phyloP scores from a whole-genome alignment of 257 asterid genomes.

The Solanum paucissectum region DNA sequence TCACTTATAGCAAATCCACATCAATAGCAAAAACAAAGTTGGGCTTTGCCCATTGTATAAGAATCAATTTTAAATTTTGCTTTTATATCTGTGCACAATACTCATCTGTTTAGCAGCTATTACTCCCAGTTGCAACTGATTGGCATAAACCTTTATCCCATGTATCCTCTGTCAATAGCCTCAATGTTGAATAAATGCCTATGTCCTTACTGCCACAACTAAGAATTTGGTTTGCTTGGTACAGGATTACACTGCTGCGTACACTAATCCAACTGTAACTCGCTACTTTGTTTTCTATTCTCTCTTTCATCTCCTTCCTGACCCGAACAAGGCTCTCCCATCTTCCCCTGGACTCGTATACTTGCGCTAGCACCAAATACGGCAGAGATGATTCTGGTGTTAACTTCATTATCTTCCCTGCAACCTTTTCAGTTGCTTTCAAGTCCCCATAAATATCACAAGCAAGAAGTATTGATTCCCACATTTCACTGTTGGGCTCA shows the following conservation, averaged over 20 bases:
- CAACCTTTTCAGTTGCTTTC: conserved; percentile 30
- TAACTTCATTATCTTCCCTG: conserved; percentile 44
- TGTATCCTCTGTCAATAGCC: conserved; percentile 23
- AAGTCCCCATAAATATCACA: conserved; percentile 33
- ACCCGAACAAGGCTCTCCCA: conserved; percentile 75
- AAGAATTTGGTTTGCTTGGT: conserved; percentile 26
- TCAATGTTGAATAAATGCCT: conserved; percentile 19
- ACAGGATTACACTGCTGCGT: conserved; percentile 13
- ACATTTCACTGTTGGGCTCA: conserved; percentile 25
- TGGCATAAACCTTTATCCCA: conserved; percentile 9
- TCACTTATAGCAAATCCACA: neutral
- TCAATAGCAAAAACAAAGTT: neutral
- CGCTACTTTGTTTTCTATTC: conserved; percentile 5
- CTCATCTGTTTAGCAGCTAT: neutral
- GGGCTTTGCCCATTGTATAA: neutral
- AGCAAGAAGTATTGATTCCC: conserved; percentile 42
- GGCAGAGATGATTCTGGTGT: conserved; percentile 34
- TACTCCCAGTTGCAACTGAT: neutral
- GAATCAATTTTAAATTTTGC: neutral
- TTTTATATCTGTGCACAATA: neutral
- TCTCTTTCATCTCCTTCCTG: conserved; percentile 31
- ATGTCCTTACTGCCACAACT: conserved; percentile 20
- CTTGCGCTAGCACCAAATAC: conserved; percentile 37
- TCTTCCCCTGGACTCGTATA: conserved; percentile 37
- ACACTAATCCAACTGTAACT: conserved; percentile 47